Percentiles rank a stretch among this genome's conserved stretches.
Evolutionary conservation across 805 yeast species (phyloP).

Genomic region (Kuraishia molischiana): DNA sequence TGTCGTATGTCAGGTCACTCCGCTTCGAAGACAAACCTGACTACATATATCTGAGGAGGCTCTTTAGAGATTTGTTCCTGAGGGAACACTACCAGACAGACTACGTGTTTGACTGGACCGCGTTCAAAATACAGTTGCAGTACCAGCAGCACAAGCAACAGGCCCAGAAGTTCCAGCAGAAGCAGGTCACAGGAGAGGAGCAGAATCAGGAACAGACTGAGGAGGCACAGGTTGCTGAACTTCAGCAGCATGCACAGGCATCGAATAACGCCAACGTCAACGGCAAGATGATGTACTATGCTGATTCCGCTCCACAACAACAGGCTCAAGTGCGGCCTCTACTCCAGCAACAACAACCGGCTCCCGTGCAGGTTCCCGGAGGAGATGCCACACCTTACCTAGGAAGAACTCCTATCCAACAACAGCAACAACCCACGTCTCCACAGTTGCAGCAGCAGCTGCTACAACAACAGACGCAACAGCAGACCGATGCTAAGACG

Average conservation of each 20-base stretch:
- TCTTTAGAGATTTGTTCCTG: constrained; percentile 81
- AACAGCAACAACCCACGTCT: not conserved
- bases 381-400: not conserved
- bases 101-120: constrained; percentile 95
- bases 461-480: not conserved
- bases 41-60: constrained; percentile 76
- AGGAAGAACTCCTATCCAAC: not conserved
- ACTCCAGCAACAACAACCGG: constrained; percentile 4
- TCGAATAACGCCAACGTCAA: not conserved
- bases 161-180: constrained; percentile 19
- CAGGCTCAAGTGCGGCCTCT: constrained; percentile 16
- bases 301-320: constrained; percentile 9
- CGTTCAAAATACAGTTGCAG: constrained; percentile 63
- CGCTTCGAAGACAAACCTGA: constrained; percentile 97
- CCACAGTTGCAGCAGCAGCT: constrained; percentile 1
- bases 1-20: constrained; percentile 81
- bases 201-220: constrained; percentile 8
- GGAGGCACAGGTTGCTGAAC: constrained; percentile 6
- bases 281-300: constrained; percentile 3
- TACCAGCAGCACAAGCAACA: constrained; percentile 34
- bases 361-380: no score
- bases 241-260: not conserved
- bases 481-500: no score
- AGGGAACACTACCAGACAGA: constrained; percentile 88
- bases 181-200: constrained; percentile 5